These are phyloP conservation scores for Vitis rupestris DNA, from an alignment of 164 flowering plant genomes.

Conservation along the genomic window DNA sequence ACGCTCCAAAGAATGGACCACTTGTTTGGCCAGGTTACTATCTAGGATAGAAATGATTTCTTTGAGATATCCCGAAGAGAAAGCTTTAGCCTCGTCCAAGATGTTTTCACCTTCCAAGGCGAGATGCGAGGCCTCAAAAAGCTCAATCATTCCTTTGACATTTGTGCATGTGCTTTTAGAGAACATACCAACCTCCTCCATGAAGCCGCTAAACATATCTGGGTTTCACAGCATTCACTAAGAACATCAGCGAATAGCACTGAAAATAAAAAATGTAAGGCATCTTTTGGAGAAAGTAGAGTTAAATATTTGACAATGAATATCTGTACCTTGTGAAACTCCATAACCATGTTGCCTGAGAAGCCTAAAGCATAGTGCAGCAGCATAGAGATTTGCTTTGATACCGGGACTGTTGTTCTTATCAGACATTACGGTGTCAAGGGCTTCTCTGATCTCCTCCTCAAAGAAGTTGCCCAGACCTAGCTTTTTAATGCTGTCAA, in stretches of 20 bases:
- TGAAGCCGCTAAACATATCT: constrained; percentile 31
- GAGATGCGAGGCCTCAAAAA: constrained; percentile 43
- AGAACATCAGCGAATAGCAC: background rate
- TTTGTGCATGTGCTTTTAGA: constrained; percentile 6
- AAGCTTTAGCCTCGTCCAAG: constrained; percentile 30
- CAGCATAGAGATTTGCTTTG: constrained; percentile 14
- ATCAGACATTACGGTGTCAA: constrained; percentile 9
- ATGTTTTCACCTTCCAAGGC: constrained; percentile 27
- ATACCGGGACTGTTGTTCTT: background rate
- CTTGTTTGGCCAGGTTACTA: constrained; percentile 10
- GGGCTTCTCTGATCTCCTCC: constrained; percentile 21
- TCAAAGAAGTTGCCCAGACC: constrained; percentile 29
- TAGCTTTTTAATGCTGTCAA: constrained; percentile 30
- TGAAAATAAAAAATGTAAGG: background rate
- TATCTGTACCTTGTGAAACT: constrained; percentile 26
- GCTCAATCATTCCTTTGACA: constrained; percentile 29
- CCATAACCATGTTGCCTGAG: constrained; percentile 31
- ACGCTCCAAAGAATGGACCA: constrained; percentile 34
- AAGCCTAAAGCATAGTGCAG: constrained; percentile 31
- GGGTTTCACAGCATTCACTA: background rate
- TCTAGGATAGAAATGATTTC: background rate
- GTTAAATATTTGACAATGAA: background rate
- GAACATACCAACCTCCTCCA: constrained; percentile 28
- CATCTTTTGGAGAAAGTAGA: background rate
- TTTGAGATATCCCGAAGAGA: constrained; percentile 17